Base-by-base conservation (phyloP, 2,329 filamentous ascomycete genomes). In the Xylaria sp. region DNA sequence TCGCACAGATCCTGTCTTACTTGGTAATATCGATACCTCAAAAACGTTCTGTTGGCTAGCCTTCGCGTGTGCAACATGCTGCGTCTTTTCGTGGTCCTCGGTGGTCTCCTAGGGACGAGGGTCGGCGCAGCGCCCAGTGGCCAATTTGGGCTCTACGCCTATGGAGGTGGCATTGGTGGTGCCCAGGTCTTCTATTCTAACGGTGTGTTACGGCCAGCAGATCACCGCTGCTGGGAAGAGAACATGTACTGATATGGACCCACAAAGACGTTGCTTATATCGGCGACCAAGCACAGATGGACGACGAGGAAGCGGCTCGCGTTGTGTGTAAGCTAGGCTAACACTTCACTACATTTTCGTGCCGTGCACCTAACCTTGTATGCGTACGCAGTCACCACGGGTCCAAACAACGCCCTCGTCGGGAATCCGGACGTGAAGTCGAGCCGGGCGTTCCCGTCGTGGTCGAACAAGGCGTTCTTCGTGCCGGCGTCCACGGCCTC, bases 111-210 rank as follows among this genome's bases (percentile, higher is more conserved):
- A n/a, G n/a, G n/a, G n/a, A n/a, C n/a, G n/a, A n/a, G n/a, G n/a
- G n/a, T n/a, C n/a, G n/a, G n/a, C n/a, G 57, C 64, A n/a, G 58
- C 66, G 4, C 65, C 69, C 3, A 49, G 19, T 8, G 58, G 48
- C 5, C 59, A 48, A 2, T 73, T 73, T 54, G 58, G 65, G n/a
- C 56, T 73, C 8, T 73, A 71, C 38, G 71, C 69, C 49, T 73
- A 72, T 48, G 70, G 71, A 19, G 15, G 52, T 4, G 64, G 65
- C 13, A 71, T 73, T 46, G 60, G 68, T 6, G 71, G 71, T 6
- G 62, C 68, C 2, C 58, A 67, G 7, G 21, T 73, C 19, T 68
- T 72, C 56, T 69, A 66, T 31, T 60, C 62, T 13, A 63, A 68
- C 17, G 66, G 71, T 73, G 56, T 55, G 66, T 53, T 19, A 31